Base-by-base conservation (phyloP, 2,329 filamentous ascomycete genomes). In the Gaeumannomyces tritici region DNA sequence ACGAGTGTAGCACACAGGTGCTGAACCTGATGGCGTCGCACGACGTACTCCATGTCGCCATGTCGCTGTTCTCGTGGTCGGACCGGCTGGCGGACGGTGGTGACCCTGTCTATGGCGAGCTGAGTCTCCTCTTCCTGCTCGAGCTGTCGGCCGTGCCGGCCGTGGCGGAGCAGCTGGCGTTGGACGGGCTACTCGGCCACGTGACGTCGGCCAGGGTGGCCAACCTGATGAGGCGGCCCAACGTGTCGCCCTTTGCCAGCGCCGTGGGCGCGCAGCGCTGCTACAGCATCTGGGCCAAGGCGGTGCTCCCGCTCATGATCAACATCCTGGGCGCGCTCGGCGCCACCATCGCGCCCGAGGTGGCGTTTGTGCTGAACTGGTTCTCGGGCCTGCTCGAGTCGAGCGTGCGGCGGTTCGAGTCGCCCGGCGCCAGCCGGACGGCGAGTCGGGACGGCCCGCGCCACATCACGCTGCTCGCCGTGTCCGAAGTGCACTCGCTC, bases 21-120 rank as follows among this genome's bases (percentile, higher is more conserved):
- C 80, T 91, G 61, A 84, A 86, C 69, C 87, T 87, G 66, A 80
- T 91, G 79, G 79, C 83, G 1, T 84, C 85, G 58, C 87, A 92
- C 71, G 87, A 89, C 66, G 88, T 88, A 1, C 82, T 91, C 57
- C 89, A 93, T 69, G 89, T 92, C 64, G 93, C 92, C 0, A 87
- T 89, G 7, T 91, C 90, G 42, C 82, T 99, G 6, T 98, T 93
- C 75, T 96, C 92, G 0, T 99, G 95, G 95, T 86, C 93, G 4
- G 92, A 98, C 73, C 86, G 88, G 67, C 81, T 98, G 28, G 84
- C 89, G 0, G 82, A 89, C 47, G 86, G 87, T 31, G 60, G 60
- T 26, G 93, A 98, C 71, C 93, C 95, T 0, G 80, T 98, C 33
- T 98, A 97, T 73, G 95, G 93, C 66, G 93, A 97, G 71, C 83